A percentile compares a stretch with the other conserved stretches of the same genome.
These are phyloP conservation scores for Cercospora zeina DNA, from an alignment of 2,329 filamentous ascomycete species.

Conservation along the genomic window DNA sequence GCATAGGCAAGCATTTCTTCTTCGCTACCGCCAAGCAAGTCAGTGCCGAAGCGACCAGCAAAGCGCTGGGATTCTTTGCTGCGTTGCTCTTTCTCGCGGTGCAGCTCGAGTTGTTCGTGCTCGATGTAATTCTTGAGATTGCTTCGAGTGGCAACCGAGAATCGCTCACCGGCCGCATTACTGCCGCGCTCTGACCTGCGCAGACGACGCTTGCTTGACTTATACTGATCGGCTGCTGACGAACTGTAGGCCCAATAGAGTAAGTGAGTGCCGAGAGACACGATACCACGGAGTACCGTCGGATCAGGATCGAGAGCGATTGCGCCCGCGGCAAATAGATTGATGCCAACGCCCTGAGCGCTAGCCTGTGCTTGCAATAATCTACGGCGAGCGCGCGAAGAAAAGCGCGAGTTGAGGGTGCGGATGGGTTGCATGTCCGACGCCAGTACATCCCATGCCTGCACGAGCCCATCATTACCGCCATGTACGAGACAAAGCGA, in stretches of 20 bases:
- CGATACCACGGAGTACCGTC: slow-evolving; percentile 78
- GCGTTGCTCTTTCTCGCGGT: slow-evolving; percentile 67
- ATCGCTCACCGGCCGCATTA: slow-evolving; percentile 60
- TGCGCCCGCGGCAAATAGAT: slow-evolving; percentile 78
- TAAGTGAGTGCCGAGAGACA: slow-evolving; percentile 81
- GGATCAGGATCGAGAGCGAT: slow-evolving; percentile 86
- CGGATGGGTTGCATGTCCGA: slow-evolving; percentile 76
- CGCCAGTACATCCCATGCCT: slow-evolving; percentile 93
- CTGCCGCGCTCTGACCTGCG: slow-evolving; percentile 67
- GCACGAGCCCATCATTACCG: slow-evolving; percentile 90
- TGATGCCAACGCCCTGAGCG: slow-evolving; percentile 67
- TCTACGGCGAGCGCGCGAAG: slow-evolving; percentile 77
- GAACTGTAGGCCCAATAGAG: slow-evolving; percentile 95
- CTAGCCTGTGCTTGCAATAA: slow-evolving; percentile 66
- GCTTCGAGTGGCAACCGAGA: slow-evolving; percentile 63
- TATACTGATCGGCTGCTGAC: slow-evolving; percentile 68
- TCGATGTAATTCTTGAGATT: slow-evolving; percentile 79
- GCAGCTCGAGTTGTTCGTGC: slow-evolving; percentile 79
- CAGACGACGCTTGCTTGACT: slow-evolving; percentile 74
- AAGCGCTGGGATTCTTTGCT: slow-evolving; percentile 69
- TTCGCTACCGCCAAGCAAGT: slow-evolving; percentile 62
- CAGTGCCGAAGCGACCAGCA: slow-evolving; percentile 79
- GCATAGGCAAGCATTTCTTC: slow-evolving; percentile 65
- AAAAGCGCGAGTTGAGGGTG: slow-evolving; percentile 82
- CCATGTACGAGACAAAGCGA: slow-evolving; percentile 89